Percentiles rank a stretch among this genome's conserved stretches.
Conservation (phyloP, 257 asterid species). For the Scutellaria minor region DNA sequence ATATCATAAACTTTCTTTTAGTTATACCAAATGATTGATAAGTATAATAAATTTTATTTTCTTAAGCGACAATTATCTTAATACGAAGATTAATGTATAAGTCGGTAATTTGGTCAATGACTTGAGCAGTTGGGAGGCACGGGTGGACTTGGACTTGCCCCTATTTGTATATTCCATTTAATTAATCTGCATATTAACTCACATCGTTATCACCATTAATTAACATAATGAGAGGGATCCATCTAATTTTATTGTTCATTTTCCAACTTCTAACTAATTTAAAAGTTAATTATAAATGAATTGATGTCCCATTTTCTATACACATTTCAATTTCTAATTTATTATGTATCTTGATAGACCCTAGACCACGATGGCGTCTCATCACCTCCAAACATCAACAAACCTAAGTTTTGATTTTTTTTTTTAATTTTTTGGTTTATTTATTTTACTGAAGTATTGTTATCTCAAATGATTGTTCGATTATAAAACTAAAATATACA, state of each 20-base stretch:
- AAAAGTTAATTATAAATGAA: slow-evolving; percentile 27
- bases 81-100: neutral
- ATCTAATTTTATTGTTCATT: slow-evolving; percentile 23
- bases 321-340: slow-evolving; percentile 29
- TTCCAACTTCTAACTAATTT: slow-evolving; percentile 36
- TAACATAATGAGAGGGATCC: slow-evolving; percentile 29
- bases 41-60: neutral
- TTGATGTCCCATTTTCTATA: slow-evolving; percentile 18
- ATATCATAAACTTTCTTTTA: too few relatives aligned
- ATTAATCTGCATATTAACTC: slow-evolving; percentile 24
- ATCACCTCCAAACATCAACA: slow-evolving; percentile 25
- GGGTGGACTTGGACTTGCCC: slow-evolving; percentile 34
- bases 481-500: too few relatives aligned
- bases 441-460: neutral
- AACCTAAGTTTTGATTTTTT: neutral
- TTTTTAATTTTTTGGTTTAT: neutral
- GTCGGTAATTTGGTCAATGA: slow-evolving; percentile 42
- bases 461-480: too few relatives aligned
- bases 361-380: slow-evolving; percentile 7
- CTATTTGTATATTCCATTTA: neutral
- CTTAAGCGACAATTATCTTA: too few relatives aligned
- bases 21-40: neutral
- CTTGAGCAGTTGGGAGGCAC: slow-evolving; percentile 37
- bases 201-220: slow-evolving; percentile 32
- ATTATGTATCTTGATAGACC: slow-evolving; percentile 15